These are phyloP conservation scores for Epichloe typhina DNA, from an alignment of 2,329 filamentous ascomycete genomes.

Conservation along the genomic window DNA sequence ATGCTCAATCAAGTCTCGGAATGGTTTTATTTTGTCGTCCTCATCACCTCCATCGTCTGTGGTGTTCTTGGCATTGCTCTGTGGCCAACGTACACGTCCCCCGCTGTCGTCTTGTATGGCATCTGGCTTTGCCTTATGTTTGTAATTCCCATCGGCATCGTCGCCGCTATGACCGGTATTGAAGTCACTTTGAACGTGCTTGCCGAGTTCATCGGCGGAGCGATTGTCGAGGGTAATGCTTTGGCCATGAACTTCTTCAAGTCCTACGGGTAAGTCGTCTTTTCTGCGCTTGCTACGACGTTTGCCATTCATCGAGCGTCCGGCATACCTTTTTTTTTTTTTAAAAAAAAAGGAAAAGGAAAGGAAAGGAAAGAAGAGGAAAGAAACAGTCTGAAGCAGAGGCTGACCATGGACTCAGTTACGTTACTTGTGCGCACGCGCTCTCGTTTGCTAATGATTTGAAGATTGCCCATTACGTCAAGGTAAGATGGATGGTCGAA, in stretches of 20 bases:
- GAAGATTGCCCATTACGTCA: conserved; percentile 31
- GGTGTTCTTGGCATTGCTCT: conserved; percentile 21
- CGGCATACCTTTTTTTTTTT: too few relatives aligned
- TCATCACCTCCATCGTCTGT: conserved; percentile 18
- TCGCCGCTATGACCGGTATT: conserved; percentile 29
- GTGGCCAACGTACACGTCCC: conserved; percentile 30
- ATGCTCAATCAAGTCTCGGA: conserved; percentile 21
- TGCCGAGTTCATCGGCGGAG: conserved; percentile 34
- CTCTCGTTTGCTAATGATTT: conserved; percentile 22
- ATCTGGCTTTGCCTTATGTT: conserved; percentile 28
- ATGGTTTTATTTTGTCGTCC: conserved; percentile 30
- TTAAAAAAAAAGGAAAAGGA: too few relatives aligned
- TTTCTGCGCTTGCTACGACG: background rate
- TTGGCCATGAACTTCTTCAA: conserved; percentile 36
- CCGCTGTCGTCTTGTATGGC: conserved; percentile 30
- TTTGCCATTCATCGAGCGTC: background rate
- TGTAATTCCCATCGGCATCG: conserved; percentile 30
- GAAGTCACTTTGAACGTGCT: conserved; percentile 30
- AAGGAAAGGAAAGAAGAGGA: too few relatives aligned
- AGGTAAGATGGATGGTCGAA: conserved; percentile 10
- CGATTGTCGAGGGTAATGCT: conserved; percentile 28
- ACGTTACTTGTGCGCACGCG: conserved; percentile 22
- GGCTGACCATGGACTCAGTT: conserved; percentile 7
- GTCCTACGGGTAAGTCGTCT: conserved; percentile 17
- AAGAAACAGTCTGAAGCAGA: too few relatives aligned